Percentiles rank a stretch among this genome's conserved stretches.
Conservation (phyloP, 139 green algal genomes). For the Chlamydomonas applanata region DNA sequence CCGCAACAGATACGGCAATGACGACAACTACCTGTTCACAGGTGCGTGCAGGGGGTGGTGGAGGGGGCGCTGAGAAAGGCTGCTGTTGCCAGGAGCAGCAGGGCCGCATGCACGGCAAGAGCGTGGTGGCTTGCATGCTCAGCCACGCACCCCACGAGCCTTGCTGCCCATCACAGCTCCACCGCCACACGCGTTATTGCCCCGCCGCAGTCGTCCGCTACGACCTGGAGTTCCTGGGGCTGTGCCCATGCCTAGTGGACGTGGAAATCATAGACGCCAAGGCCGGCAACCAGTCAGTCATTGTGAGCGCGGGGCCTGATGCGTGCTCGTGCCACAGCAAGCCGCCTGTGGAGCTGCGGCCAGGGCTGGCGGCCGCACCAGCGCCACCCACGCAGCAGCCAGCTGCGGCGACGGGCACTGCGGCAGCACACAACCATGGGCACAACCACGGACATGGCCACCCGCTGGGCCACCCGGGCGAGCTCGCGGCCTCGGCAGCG, state of each 20-base stretch:
- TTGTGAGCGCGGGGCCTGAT: conserved; percentile 71
- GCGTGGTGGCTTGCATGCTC: no score
- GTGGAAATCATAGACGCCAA: conserved; percentile 96
- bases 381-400: no score
- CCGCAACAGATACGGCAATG: conserved; percentile 91
- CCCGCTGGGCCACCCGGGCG: background rate
- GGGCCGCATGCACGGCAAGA: background rate
- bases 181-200: background rate
- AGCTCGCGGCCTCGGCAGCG: background rate
- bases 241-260: conserved; percentile 91
- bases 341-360: background rate
- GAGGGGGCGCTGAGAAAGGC: background rate
- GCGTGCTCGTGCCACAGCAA: conserved; percentile 63
- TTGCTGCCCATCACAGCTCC: background rate
- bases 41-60: conserved; percentile 47
- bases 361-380: no score
- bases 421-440: no score
- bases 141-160: background rate
- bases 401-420: no score
- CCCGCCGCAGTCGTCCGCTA: conserved; percentile 77
- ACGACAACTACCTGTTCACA: conserved; percentile 95
- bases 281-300: conserved; percentile 57
- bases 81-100: no score
- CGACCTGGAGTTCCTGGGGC: conserved; percentile 84
- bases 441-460: background rate